Evolutionary conservation across 1,284 basidiomycete species (phyloP).

Genomic region (Lignosus rhinocerotis): DNA sequence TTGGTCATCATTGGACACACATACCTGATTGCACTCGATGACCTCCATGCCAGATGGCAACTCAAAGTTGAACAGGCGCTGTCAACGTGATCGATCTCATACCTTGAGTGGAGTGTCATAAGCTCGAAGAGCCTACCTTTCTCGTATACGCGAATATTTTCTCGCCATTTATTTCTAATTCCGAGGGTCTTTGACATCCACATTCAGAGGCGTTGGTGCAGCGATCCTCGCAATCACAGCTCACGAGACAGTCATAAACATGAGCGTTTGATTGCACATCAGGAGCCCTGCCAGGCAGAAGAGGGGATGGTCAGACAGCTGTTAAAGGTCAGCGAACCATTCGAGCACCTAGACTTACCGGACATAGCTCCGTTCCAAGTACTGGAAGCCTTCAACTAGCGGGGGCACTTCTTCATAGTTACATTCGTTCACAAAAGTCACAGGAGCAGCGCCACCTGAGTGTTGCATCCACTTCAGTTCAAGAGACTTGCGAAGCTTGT

Average conservation of each 20-base stretch:
- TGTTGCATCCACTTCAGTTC: constrained; percentile 9
- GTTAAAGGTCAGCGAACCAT: background rate
- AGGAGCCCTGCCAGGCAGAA: background rate
- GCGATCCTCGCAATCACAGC: constrained; percentile 33
- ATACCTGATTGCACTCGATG: constrained; percentile 62
- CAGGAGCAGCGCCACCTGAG: constrained; percentile 39
- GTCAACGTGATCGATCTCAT: background rate
- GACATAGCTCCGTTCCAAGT: constrained; percentile 52
- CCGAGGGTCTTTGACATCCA: constrained; percentile 34
- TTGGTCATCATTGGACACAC: background rate
- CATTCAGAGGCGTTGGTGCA: constrained; percentile 33
- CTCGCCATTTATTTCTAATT: constrained; percentile 22
- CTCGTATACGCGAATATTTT: constrained; percentile 44
- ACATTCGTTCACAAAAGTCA: constrained; percentile 49
- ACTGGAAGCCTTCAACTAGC: constrained; percentile 44
- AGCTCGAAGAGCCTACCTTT: constrained; percentile 21
- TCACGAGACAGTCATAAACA: constrained; percentile 25
- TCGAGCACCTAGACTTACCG: constrained; percentile 37
- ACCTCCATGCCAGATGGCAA: constrained; percentile 47
- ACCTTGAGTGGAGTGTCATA: background rate
- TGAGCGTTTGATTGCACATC: constrained; percentile 22
- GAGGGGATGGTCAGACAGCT: no score
- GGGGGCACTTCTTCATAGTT: constrained; percentile 48
- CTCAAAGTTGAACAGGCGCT: constrained; percentile 54
- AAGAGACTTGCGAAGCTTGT: constrained; percentile 2